phyloP scores from a whole-genome alignment of 2,329 filamentous ascomycete genomes.

The Venturia carpophila region DNA sequence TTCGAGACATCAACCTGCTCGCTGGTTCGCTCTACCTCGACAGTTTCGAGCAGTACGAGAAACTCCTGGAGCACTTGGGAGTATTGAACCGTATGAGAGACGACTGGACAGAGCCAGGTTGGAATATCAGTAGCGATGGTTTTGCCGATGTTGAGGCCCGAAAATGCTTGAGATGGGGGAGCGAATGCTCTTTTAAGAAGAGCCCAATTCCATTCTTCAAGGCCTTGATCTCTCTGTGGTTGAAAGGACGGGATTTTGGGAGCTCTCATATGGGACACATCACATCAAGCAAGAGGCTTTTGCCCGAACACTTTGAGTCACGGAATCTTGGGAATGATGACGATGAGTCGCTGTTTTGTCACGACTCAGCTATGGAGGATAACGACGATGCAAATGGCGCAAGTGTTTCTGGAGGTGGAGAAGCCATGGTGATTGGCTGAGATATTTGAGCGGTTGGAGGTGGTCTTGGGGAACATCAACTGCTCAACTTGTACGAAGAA shows the following conservation, averaged over 20 bases:
- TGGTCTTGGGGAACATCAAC: background rate
- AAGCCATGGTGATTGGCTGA: background rate
- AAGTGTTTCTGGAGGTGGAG: background rate
- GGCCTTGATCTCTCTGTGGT: background rate
- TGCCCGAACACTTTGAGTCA: background rate
- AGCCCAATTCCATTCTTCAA: background rate
- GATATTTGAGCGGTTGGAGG: background rate
- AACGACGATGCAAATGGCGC: background rate
- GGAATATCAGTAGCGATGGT: background rate
- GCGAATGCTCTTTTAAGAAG: background rate
- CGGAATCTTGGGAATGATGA: background rate
- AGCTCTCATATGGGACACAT: background rate
- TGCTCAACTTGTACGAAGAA: too few relatives aligned
- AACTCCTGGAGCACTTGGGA: conserved; percentile 46
- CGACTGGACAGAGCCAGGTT: background rate
- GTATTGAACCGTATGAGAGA: conserved; percentile 26
- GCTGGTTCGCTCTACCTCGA: conserved; percentile 59
- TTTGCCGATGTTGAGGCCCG: background rate
- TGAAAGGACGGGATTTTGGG: background rate
- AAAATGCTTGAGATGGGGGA: background rate
- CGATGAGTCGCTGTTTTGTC: background rate
- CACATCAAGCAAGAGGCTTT: background rate
- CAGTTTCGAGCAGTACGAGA: conserved; percentile 46
- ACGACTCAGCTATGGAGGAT: background rate
- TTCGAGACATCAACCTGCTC: conserved; percentile 54